Evolutionary conservation across 345 rosid species (phyloP).

Genomic region (Punica granatum): DNA sequence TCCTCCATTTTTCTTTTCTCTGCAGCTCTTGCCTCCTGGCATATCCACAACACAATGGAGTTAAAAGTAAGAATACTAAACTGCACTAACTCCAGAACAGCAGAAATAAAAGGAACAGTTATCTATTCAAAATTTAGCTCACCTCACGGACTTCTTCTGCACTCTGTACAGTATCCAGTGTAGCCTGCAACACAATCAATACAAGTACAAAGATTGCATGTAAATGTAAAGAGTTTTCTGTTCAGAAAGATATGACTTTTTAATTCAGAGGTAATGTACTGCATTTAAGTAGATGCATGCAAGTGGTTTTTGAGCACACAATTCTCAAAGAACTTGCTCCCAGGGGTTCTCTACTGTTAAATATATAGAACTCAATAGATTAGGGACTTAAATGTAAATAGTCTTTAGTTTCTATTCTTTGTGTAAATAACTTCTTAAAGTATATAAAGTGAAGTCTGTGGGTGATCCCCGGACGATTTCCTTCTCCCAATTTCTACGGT

Average conservation of each 20-base stretch:
- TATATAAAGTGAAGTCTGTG: no score
- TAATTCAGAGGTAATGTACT: not conserved
- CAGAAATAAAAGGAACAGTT: not conserved
- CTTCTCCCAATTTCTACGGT: no score
- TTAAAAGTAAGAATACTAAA: conserved; percentile 7
- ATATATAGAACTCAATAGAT: no score
- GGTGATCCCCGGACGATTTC: no score
- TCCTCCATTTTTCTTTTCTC: conserved; percentile 84
- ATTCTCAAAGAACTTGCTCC: not conserved
- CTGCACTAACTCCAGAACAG: not conserved
- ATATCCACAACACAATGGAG: conserved; percentile 4
- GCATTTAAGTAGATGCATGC: not conserved
- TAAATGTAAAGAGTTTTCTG: not conserved
- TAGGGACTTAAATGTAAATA: no score
- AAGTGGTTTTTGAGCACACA: not conserved
- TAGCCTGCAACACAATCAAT: conserved; percentile 52
- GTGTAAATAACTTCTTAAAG: no score
- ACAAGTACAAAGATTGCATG: conserved; percentile 7
- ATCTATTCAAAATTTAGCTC: not conserved
- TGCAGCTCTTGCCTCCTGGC: conserved; percentile 70
- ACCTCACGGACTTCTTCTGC: conserved; percentile 91
- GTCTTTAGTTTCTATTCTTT: no score
- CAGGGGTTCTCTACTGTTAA: not conserved
- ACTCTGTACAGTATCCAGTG: conserved; percentile 79
- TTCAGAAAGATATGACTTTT: not conserved